These are phyloP conservation scores for Elsinoe batatas DNA, from an alignment of 2,329 filamentous ascomycete species.

Conservation along the genomic window DNA sequence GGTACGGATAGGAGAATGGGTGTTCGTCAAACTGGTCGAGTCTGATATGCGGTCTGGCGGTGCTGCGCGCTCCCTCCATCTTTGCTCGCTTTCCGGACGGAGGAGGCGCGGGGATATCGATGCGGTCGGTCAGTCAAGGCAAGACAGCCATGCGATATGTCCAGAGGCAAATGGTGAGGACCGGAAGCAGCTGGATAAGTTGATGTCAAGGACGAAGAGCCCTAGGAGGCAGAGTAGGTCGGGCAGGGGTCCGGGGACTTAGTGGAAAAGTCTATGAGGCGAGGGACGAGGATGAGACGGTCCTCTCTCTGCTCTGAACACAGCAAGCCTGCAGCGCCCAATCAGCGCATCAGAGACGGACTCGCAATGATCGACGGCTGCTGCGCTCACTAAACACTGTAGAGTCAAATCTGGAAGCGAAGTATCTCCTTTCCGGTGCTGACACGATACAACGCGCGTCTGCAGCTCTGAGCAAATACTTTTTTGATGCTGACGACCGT, in stretches of 20 bases:
- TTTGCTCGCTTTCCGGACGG: conserved; percentile 1
- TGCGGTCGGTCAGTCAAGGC: not conserved
- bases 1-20: conserved; percentile 9
- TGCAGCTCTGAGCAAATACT: not conserved
- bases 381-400: not conserved
- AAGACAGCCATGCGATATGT: not conserved
- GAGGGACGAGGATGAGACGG: conserved; percentile 1
- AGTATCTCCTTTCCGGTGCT: not conserved
- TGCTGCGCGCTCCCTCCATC: conserved; percentile 7
- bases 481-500: not conserved
- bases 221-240: not conserved
- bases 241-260: not conserved
- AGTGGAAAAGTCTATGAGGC: conserved; percentile 1
- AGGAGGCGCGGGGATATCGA: not conserved
- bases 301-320: no score
- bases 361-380: not conserved
- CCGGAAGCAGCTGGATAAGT: not conserved
- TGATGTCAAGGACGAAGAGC: not conserved
- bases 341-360: not conserved
- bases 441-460: not conserved
- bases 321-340: not conserved
- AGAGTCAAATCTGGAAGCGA: not conserved
- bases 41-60: not conserved
- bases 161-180: not conserved
- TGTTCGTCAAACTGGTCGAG: conserved; percentile 10